phyloP scores from a whole-genome alignment of 2,329 filamentous ascomycete genomes.

The Penicillium sp. region DNA sequence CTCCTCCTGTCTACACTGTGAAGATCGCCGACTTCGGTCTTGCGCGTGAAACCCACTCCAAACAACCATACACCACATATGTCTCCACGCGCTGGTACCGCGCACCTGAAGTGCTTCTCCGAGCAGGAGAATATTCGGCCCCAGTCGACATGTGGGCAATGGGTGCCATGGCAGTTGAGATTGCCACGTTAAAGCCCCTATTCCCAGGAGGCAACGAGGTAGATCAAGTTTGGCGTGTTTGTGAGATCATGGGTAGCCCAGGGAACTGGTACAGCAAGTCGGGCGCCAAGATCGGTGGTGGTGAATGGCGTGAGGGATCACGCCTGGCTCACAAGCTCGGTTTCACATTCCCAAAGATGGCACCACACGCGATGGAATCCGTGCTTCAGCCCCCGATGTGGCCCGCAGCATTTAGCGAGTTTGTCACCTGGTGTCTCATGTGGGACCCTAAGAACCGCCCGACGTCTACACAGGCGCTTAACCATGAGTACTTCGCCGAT shows the following conservation, averaged over 20 bases:
- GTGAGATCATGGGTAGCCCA: conserved; percentile 98
- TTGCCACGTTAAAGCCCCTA: conserved; percentile 88
- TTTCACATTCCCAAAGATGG: conserved; percentile 98
- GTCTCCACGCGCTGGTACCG: conserved; percentile 95
- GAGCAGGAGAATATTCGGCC: conserved; percentile 92
- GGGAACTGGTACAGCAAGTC: conserved; percentile 96
- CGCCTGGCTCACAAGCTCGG: conserved; percentile 88
- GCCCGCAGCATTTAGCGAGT: conserved; percentile 77
- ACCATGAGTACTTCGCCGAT: conserved; percentile 88
- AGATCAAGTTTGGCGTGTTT: conserved; percentile 96
- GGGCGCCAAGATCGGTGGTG: conserved; percentile 76
- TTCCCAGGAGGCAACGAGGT: conserved; percentile 98
- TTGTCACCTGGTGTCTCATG: conserved; percentile 97
- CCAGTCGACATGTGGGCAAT: conserved; percentile 98
- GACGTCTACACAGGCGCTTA: conserved; percentile 85
- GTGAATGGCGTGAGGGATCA: conserved; percentile 94
- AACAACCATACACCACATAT: conserved; percentile 93
- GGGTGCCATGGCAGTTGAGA: conserved; percentile 95
- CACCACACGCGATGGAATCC: conserved; percentile 89
- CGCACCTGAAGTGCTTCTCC: conserved; percentile 83
- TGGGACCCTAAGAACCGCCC: conserved; percentile 92
- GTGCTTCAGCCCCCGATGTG: conserved; percentile 85
- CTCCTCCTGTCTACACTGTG: conserved; percentile 84
- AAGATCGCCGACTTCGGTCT: conserved; percentile 98
- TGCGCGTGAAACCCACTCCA: conserved; percentile 93